A percentile compares a stretch with the other conserved stretches of the same genome.
phyloP scores from a whole-genome alignment of 1,139 yeast genomes.

The Sugiyamaella grinbergsii region DNA sequence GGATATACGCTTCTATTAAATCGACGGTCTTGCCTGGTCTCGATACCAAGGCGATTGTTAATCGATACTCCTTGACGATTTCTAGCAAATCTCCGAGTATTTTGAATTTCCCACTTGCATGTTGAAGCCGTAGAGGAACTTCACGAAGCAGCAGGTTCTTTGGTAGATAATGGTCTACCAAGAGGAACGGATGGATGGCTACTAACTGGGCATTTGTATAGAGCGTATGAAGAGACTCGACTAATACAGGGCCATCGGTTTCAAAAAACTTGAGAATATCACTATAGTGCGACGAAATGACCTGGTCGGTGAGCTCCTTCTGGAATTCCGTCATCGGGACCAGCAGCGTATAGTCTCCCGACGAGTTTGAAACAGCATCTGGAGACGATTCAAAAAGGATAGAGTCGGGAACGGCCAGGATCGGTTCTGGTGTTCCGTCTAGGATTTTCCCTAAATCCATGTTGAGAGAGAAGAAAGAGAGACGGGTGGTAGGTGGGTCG shows the following conservation, averaged over 20 bases:
- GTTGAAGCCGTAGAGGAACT: slow-evolving; percentile 71
- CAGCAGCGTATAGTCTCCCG: slow-evolving; percentile 78
- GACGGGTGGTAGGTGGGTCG: too few species aligned
- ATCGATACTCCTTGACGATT: slow-evolving; percentile 45
- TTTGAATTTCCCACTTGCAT: slow-evolving; percentile 83
- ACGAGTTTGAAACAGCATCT: slow-evolving; percentile 36
- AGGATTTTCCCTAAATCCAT: slow-evolving; percentile 79
- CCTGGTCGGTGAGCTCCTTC: slow-evolving; percentile 88
- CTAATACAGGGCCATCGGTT: slow-evolving; percentile 55
- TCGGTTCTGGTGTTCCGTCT: slow-evolving; percentile 85
- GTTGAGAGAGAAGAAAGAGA: too few species aligned
- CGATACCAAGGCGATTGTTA: slow-evolving; percentile 55
- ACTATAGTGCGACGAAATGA: slow-evolving; percentile 84
- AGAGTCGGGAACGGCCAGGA: slow-evolving; percentile 49
- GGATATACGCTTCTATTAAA: slow-evolving; percentile 70
- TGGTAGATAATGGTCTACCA: slow-evolving; percentile 86
- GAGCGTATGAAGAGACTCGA: slow-evolving; percentile 63
- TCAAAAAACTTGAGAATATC: slow-evolving; percentile 88
- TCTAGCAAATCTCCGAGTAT: slow-evolving; percentile 57
- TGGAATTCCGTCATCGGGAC: slow-evolving; percentile 90
- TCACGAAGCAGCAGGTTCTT: slow-evolving; percentile 76
- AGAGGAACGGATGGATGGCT: slow-evolving; percentile 83
- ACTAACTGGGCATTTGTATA: slow-evolving; percentile 75
- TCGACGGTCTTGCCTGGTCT: slow-evolving; percentile 69
- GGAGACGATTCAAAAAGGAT: slow-evolving; percentile 33